Percentiles rank a stretch among this genome's conserved stretches.
Conservation (phyloP, 2,329 filamentous ascomycete species). For the Colletotrichum phormii region DNA sequence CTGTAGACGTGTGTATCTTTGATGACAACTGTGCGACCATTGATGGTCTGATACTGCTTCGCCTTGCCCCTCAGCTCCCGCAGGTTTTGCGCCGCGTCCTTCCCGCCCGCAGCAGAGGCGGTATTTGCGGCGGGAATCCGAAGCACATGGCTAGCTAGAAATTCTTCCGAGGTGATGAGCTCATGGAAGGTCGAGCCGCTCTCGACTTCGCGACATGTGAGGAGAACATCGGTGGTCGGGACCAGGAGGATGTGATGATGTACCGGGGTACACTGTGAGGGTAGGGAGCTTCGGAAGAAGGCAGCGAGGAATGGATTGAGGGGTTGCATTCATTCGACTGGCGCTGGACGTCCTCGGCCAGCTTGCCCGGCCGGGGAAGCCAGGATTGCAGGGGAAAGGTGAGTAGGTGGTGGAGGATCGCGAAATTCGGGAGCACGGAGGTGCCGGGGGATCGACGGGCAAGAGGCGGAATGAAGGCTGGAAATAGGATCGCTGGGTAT, state of each 20-base stretch:
- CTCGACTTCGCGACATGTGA: constrained; percentile 89
- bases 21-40: constrained; percentile 91
- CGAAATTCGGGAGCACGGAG: constrained; percentile 8
- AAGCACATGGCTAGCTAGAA: constrained; percentile 95
- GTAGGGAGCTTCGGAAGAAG: constrained; percentile 97
- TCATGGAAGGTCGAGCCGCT: constrained; percentile 82
- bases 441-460: constrained; percentile 16
- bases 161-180: constrained; percentile 90
- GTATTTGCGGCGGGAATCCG: constrained; percentile 72
- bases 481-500: background rate
- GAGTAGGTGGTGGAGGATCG: constrained; percentile 7
- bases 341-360: constrained; percentile 36
- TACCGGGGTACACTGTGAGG: constrained; percentile 89
- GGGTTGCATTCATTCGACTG: constrained; percentile 78
- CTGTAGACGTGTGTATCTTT: constrained; percentile 95
- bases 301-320: constrained; percentile 98
- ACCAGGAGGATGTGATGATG: constrained; percentile 95
- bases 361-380: constrained; percentile 36
- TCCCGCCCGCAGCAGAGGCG: constrained; percentile 62
- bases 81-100: constrained; percentile 72
- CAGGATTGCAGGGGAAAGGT: constrained; percentile 34
- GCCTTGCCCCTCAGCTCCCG: constrained; percentile 93
- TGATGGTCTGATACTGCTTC: constrained; percentile 92
- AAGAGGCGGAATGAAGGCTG: background rate
- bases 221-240: constrained; percentile 90